These are phyloP conservation scores for Neostapfia colusana DNA, from an alignment of 176 grass and related monocot species.

Conservation along the genomic window DNA sequence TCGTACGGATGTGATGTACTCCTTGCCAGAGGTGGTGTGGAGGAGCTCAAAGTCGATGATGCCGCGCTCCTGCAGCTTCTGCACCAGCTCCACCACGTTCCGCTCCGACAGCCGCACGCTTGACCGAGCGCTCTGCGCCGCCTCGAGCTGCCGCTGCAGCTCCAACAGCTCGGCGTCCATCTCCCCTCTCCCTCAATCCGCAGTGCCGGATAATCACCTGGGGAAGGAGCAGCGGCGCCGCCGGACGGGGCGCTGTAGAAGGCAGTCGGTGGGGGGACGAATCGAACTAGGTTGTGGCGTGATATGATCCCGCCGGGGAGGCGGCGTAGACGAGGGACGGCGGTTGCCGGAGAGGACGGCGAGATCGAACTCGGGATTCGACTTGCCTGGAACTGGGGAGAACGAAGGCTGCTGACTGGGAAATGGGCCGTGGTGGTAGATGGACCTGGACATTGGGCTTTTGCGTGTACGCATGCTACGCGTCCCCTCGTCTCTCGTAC, in stretches of 20 bases:
- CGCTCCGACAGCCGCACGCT: slow-evolving; percentile 91
- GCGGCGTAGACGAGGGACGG: not conserved
- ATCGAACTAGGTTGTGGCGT: not conserved
- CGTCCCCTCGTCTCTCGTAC: not conserved
- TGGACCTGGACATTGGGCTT: not conserved
- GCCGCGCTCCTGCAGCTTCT: slow-evolving; percentile 73
- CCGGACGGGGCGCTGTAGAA: not conserved
- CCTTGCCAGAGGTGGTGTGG: slow-evolving; percentile 81
- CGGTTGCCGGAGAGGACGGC: not conserved
- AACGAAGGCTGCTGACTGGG: not conserved
- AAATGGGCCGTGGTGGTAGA: not conserved
- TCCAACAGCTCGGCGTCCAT: slow-evolving; percentile 95
- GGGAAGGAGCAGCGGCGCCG: not conserved
- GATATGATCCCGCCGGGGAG: not conserved
- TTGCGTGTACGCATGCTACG: not conserved
- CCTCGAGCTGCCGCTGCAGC: slow-evolving; percentile 91
- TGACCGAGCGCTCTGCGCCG: slow-evolving; percentile 84
- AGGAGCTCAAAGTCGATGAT: slow-evolving; percentile 93
- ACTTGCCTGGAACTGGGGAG: not conserved
- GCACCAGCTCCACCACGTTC: slow-evolving; percentile 91
- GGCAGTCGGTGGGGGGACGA: not conserved
- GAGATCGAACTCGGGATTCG: slow-evolving; percentile 38
- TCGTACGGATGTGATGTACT: slow-evolving; percentile 92
- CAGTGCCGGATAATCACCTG: not conserved
- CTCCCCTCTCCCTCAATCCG: not conserved